Base-by-base conservation (phyloP, 495 filamentous ascomycete genomes). In the Aspergillus kassunensis region DNA sequence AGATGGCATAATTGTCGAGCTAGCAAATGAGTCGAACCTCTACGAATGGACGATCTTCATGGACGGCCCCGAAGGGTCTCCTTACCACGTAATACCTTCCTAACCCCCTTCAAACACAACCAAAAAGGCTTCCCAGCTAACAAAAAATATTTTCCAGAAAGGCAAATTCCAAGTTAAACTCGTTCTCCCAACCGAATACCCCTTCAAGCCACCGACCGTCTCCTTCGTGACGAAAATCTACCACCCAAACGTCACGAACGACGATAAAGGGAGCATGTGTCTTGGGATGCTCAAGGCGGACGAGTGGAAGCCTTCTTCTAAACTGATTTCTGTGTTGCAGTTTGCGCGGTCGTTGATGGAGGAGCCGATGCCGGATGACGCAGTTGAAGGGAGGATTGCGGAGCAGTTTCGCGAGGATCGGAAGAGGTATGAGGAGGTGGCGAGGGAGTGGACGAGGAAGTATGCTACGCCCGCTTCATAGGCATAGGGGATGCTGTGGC, bases 241-340 rank as follows among this genome's bases (percentile, higher is more conserved):
- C 77, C 93, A 98, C 78, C 95, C 95, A 12, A 98, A 98, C 72
- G 84, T 98, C 39, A 91, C 88, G 63, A 96, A 96, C 77, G 95
- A 97, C 69, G 85, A 85, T 57, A 86, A 87, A 51, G 93, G 93
- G 8, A 82, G 77, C 63, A 95, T 98, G 87, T 98, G 93, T 68
- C 79, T 98, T 29, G 87, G 84, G 9, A 83, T 95, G 70, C 80
- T 98, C 55, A 86, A 91, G 51, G 58, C 83, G 19, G 95, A 97
- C 53, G 86, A 91, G 62, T 98, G 95, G 95, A 98, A 98, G 77
- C 93, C 93, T 1, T 83, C 82, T 25, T 87, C 83, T 53, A 87
- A 85, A 71, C 81, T 97, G 52, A 65, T 70, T 29, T 81, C 81
- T 9, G 90, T 97, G 21, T 81, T 98, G 36, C 78, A 85, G 57